Evolutionary conservation across 1,284 basidiomycete species (phyloP).

Genomic region (Ceratobasidium sp.): DNA sequence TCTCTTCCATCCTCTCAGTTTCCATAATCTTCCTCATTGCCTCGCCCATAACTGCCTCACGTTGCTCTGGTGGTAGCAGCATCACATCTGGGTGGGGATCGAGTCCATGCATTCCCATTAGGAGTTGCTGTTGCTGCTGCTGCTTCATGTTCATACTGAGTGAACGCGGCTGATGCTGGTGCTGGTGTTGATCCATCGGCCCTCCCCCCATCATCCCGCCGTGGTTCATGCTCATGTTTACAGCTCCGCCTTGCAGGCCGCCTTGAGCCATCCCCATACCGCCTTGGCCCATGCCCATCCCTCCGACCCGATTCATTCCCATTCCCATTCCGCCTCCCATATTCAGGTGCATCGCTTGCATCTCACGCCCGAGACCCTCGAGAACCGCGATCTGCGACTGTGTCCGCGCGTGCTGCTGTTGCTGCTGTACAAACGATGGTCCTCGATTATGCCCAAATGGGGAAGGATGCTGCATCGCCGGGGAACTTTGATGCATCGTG

Average conservation of each 20-base stretch:
- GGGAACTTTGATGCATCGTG: constrained; percentile 29
- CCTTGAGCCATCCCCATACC: too few species aligned
- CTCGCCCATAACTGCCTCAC: constrained; percentile 73
- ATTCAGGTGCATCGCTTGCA: constrained; percentile 47
- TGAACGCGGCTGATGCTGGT: too few species aligned
- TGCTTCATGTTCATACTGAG: constrained; percentile 43
- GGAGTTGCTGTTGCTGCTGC: constrained; percentile 38
- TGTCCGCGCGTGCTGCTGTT: constrained; percentile 35
- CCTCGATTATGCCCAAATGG: constrained; percentile 21
- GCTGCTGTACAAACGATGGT: constrained; percentile 14
- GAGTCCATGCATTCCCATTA: constrained; percentile 33
- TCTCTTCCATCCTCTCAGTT: constrained; percentile 85
- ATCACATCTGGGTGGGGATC: constrained; percentile 34
- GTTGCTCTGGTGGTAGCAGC: constrained; percentile 58
- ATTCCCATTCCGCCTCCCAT: constrained; percentile 38
- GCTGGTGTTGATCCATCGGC: constrained; percentile 3
- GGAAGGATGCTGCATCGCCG: constrained; percentile 5
- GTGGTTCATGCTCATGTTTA: constrained; percentile 28
- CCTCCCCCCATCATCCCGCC: constrained; percentile 26
- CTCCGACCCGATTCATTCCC: constrained; percentile 18
- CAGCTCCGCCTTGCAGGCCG: not conserved
- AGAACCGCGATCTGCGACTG: constrained; percentile 48
- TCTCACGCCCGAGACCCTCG: constrained; percentile 54
- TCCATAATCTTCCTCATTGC: constrained; percentile 87
- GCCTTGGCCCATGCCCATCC: constrained; percentile 32